Conservation (phyloP, 768 basidiomycete genomes). For the Boletus reticulatus region DNA sequence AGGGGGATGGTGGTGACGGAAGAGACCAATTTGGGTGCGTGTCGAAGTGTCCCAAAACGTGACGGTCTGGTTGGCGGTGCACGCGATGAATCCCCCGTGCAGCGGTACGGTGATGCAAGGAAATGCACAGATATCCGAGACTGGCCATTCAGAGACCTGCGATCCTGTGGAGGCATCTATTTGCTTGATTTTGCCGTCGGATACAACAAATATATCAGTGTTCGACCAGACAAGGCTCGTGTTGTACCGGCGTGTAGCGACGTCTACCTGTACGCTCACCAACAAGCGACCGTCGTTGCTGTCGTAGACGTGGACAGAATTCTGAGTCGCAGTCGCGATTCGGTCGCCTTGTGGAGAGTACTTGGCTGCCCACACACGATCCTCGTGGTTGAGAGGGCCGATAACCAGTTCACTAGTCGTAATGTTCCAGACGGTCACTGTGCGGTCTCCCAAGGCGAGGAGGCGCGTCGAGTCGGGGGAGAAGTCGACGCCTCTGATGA, state of each 20-base stretch:
- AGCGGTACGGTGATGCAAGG: not conserved
- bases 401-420: not conserved
- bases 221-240: not conserved
- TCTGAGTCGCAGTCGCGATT: not conserved
- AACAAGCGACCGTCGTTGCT: not conserved
- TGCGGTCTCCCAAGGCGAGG: not conserved
- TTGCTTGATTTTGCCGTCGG: not conserved
- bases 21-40: not conserved
- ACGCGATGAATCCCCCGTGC: not conserved
- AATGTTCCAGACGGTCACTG: not conserved
- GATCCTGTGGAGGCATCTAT: not conserved
- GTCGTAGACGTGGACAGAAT: not conserved
- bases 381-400: not conserved
- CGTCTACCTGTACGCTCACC: not conserved
- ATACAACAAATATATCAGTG: not conserved
- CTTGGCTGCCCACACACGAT: not conserved
- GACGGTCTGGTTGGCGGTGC: not conserved
- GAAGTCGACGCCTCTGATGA: not conserved
- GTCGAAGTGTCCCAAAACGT: constrained; percentile 6
- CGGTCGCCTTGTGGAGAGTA: not conserved
- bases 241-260: not conserved
- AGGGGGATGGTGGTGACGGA: not conserved
- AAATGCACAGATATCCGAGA: accelerated
- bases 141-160: not conserved
- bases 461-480: constrained; percentile 4